Percentiles rank a stretch among this genome's conserved stretches.
Conservation (phyloP, 345 rosid species). For the Euphorbia pulcherrima region DNA sequence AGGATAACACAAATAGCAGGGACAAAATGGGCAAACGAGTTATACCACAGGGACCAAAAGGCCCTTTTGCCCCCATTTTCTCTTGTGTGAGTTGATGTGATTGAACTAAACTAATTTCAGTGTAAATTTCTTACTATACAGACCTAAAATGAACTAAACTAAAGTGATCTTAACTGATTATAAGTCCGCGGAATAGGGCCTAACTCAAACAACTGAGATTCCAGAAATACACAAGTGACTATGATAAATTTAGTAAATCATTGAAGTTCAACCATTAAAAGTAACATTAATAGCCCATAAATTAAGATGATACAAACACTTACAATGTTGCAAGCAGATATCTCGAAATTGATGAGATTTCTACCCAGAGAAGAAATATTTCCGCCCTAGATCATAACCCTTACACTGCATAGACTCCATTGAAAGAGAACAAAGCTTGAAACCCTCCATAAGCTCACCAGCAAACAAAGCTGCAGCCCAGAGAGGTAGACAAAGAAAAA, state of each 20-base stretch:
- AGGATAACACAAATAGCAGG: too few relatives aligned
- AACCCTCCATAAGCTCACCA: constrained; percentile 8
- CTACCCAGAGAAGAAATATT: background rate
- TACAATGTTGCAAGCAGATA: background rate
- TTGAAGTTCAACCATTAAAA: background rate
- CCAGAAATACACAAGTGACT: background rate
- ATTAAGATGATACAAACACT: background rate
- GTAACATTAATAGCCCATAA: background rate
- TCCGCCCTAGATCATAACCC: background rate
- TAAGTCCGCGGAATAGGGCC: too few relatives aligned
- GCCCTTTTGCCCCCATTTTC: too few relatives aligned
- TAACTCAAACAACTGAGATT: constrained; percentile 4
- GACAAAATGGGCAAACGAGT: too few relatives aligned
- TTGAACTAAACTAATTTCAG: too few relatives aligned
- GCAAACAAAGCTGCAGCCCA: constrained; percentile 13
- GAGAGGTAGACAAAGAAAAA: background rate
- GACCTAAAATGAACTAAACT: too few relatives aligned
- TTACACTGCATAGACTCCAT: background rate
- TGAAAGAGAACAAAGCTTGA: background rate
- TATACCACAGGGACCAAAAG: too few relatives aligned
- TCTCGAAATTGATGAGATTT: background rate
- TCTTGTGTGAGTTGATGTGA: too few relatives aligned
- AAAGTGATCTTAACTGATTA: too few relatives aligned
- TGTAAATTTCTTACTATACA: too few relatives aligned
- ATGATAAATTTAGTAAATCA: background rate